Base-by-base conservation (phyloP, 257 asterid genomes). In the Fraxinus pennsylvanica region DNA sequence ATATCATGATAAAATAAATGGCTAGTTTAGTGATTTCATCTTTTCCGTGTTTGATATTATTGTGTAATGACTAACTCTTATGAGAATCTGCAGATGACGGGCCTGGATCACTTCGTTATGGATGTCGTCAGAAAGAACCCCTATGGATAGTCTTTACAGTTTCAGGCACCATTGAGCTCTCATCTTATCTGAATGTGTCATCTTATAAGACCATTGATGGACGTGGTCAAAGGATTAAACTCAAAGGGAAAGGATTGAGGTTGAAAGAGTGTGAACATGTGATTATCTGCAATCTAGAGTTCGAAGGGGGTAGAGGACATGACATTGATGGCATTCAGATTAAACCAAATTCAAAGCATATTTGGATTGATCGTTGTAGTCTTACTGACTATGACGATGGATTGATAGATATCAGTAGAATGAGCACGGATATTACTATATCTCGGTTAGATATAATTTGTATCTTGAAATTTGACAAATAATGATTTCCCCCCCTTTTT, bases 311-410 rank as follows among this genome's bases (percentile, higher is more conserved):
- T 0, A 81, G 86, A 72, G 99, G 99, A 47, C 85, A 83, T 30
- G 99, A 94, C 74, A 88, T 74, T 2, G 99, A 94, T 83, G 97
- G 78, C 70, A 89, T 94, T 87, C 99, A 94, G 78, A 92, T 95
- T 8, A 92, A 95, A 66, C 97, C 97, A 12, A 91, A 88, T 1
- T 90, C 97, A 0, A 87, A 85, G 80, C 94, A 92, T 76, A 89
- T 94, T 63, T 94, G 99, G 99, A 91, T 94, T 1, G 98, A 94
- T 61, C 95, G 98, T 9, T 94, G 99, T 81, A 91, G 90, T 88
- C 92, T 94, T 33, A 81, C 91, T 17, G 93, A 92, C 68, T 94
- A 82, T 73, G 80, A 72, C 0, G 99, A 94, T 77, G 99, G 99
- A 7, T 75, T 94, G 59, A 88, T 94, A 1, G 99, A 91, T 81